phyloP scores from a whole-genome alignment of 495 filamentous ascomycete genomes.

The Paragyromitra xinjiangensis region DNA sequence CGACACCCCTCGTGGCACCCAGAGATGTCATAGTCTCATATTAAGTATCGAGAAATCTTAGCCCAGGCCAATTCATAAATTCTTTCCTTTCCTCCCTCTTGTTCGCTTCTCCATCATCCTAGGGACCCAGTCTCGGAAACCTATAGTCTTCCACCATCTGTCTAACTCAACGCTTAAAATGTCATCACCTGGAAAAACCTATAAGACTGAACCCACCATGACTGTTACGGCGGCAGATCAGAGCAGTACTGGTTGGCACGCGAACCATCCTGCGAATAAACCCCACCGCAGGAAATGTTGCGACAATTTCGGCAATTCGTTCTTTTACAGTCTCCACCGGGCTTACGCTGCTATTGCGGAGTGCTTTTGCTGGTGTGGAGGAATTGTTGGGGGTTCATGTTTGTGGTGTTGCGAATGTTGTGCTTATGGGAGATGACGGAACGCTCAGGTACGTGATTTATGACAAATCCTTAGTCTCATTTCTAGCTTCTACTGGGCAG shows the following conservation, averaged over 20 bases:
- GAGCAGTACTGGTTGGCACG: not conserved
- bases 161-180: not conserved
- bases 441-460: not conserved
- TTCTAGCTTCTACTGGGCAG: too few species aligned
- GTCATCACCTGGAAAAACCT: not conserved
- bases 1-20: not conserved
- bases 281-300: not conserved
- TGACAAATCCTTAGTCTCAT: not conserved
- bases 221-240: not conserved
- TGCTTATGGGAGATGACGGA: not conserved
- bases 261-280: not conserved
- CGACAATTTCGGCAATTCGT: not conserved
- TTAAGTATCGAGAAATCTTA: not conserved
- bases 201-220: not conserved
- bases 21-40: not conserved
- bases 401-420: not conserved
- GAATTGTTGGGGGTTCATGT: not conserved
- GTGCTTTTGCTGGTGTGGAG: not conserved
- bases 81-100: not conserved
- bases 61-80: not conserved
- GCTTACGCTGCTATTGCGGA: not conserved
- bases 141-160: not conserved
- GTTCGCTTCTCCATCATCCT: not conserved
- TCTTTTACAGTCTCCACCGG: not conserved
- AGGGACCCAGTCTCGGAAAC: not conserved